Base-by-base conservation (phyloP, 2,329 filamentous ascomycete species). In the Arthrobotrys musiformis region DNA sequence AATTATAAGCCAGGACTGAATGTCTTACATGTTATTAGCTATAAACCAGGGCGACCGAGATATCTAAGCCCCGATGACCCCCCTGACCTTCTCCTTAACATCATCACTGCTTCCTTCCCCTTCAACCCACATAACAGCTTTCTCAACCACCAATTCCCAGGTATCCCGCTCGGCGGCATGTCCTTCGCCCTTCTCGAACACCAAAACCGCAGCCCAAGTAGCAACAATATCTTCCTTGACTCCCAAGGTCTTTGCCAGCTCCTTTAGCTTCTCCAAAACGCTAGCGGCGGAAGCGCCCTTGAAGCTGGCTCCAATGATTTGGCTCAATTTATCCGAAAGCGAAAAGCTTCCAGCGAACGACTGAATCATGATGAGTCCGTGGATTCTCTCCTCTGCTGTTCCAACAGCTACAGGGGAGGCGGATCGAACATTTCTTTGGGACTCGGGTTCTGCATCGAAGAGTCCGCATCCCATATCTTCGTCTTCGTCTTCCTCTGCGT, bases 131-230 rank as follows among this genome's bases (percentile, higher is more conserved):
- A 56, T 56, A 9, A 70, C 52, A 1, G 74, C 74, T n/a, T 78
- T 78, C 28, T 78, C 74, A 58, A 73, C 74, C 1, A 78, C 74
- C 35, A 78, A 52, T n/a, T 78, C 74, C 74, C 74, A 78, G 22
- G 74, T 78, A 35, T 78, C 74, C 24, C 48, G 63, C 54, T 78
- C 74, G 13, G 48, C 30, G 33, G 24, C n/a, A 67, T 77, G 73
- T 30, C 73, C 73, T 17, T 70, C 66, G 22, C 73, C 73, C 13
- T 54, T 60, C 26, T 77, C 60, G 24, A 77, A 77, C 13, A 35
- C 52, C 9, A 70, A 24, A 33, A 77, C 42, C 5, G 73, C 73
- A 22, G 66, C 66, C 73, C 73, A 77, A 17, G 73, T 77, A 33
- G 73, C 73, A 17, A 77, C 40, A 17, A 77, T 40, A 4, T 58